A percentile compares a stretch with the other conserved stretches of the same genome.
Conservation (phyloP, 768 basidiomycete genomes). For the Lentinula sp. region DNA sequence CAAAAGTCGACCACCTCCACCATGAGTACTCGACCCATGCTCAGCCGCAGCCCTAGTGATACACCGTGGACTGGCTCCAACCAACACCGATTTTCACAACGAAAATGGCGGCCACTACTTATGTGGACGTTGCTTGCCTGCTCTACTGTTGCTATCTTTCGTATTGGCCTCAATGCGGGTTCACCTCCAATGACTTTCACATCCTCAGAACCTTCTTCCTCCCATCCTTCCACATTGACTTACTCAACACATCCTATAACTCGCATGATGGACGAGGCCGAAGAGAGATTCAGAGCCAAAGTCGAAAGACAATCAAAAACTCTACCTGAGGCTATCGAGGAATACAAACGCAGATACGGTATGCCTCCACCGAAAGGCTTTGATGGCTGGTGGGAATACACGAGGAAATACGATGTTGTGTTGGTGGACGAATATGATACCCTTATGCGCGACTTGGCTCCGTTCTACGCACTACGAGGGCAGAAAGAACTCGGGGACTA, state of each 20-base stretch:
- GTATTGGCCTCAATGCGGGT: not conserved
- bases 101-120: not conserved
- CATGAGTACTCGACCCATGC: not conserved
- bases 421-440: slow-evolving; percentile 90
- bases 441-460: slow-evolving; percentile 72
- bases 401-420: slow-evolving; percentile 60
- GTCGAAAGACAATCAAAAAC: slow-evolving; percentile 76
- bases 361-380: slow-evolving; percentile 87
- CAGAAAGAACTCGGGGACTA: slow-evolving; percentile 58
- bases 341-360: slow-evolving; percentile 76
- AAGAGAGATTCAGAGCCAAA: slow-evolving; percentile 59
- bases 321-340: slow-evolving; percentile 68
- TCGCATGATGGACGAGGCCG: slow-evolving; percentile 77
- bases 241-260: slow-evolving; percentile 68
- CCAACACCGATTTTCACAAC: not conserved
- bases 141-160: not conserved
- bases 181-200: slow-evolving; percentile 14
- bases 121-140: not conserved
- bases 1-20: not conserved
- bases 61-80: not conserved
- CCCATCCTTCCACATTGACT: slow-evolving; percentile 8
- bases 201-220: slow-evolving; percentile 10
- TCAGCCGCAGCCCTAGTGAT: not conserved
- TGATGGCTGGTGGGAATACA: slow-evolving; percentile 86
- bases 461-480: slow-evolving; percentile 73